These are phyloP conservation scores for Perilla frutescens DNA, from an alignment of 257 asterid species.

Conservation along the genomic window DNA sequence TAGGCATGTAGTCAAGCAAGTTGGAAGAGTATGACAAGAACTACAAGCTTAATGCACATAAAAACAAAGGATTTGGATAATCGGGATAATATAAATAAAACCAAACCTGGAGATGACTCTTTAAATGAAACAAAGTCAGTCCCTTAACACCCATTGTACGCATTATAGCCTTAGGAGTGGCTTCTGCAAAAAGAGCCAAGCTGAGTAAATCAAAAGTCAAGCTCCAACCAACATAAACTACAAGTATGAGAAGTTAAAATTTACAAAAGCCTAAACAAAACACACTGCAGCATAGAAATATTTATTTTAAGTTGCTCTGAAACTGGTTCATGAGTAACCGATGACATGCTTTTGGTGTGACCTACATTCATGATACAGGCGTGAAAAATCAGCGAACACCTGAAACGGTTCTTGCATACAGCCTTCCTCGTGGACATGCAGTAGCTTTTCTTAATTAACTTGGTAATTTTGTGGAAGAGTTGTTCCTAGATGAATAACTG, in stretches of 20 bases:
- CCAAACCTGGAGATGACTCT: conserved; percentile 85
- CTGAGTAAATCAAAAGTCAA: background rate
- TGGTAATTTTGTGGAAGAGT: background rate
- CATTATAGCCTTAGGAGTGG: conserved; percentile 89
- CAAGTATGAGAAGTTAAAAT: conserved; percentile 23
- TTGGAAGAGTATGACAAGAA: conserved; percentile 9
- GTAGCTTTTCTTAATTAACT: background rate
- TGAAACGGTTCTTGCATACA: background rate
- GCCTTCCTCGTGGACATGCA: background rate
- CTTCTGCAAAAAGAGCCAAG: conserved; percentile 62
- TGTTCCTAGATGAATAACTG: conserved; percentile 1
- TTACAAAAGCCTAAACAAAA: background rate
- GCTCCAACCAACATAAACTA: background rate
- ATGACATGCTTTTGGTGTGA: conserved; percentile 6
- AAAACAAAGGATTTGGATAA: conserved; percentile 3
- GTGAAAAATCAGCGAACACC: background rate
- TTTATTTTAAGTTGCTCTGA: conserved; percentile 9
- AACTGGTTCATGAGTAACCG: conserved; percentile 16
- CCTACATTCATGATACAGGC: conserved; percentile 11
- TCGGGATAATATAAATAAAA: conserved; percentile 30
- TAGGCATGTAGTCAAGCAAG: conserved; percentile 33
- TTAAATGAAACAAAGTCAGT: conserved; percentile 81
- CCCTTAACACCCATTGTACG: conserved; percentile 95
- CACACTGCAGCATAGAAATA: background rate
- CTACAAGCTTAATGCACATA: conserved; percentile 21